Base-by-base conservation (phyloP, 2,329 filamentous ascomycete species). In the Pseudogymnoascus sp. region DNA sequence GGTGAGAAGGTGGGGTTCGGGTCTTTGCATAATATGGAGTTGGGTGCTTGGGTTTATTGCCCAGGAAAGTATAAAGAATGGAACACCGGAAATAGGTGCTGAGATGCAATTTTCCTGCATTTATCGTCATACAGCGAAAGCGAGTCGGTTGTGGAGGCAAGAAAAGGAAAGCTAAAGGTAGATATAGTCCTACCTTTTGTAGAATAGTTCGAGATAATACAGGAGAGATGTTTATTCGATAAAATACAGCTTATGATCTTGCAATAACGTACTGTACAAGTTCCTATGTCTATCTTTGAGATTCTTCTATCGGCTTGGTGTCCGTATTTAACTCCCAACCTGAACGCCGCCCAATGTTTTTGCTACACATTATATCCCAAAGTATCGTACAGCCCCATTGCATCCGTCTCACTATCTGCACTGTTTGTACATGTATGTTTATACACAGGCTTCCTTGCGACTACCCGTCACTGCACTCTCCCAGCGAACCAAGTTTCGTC, bases 11-110 rank as follows among this genome's bases (percentile, higher is more conserved):
- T 54, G 47, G 47, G 47, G 47, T 54, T 54, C 26, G 47, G 47
- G 47, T 54, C 47, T 54, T 54, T 54, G 47, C 47, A 54, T 54
- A 54, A 54, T 54, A 54, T 54, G 47, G 47, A 54, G 47, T 54
- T 54, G 47, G 47, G 47, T 54, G 47, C 47, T 54, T 54, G 47
- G 47, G 47, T 54, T 33, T 33, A 54, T 54, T 54, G 47, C 47
- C 41, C 47, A 54, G 47, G 47, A 33, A 15, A 54, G 47, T 54
- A 54, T 54, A 54, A 54, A 54, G 47, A 54, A 54, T 54, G 47
- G 47, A 54, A 26, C 44, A 33, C 47, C 47, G 47, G 29, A 54
- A 54, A 54, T n/a, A 33, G 47, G 47, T 54, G 47, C 29, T 54
- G 47, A 54, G 47, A 54, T 54, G 47, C 47, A 54, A 54, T 54